Evolutionary conservation across 2,329 filamentous ascomycete genomes (phyloP).

Genomic region (Fusarium acutatum): DNA sequence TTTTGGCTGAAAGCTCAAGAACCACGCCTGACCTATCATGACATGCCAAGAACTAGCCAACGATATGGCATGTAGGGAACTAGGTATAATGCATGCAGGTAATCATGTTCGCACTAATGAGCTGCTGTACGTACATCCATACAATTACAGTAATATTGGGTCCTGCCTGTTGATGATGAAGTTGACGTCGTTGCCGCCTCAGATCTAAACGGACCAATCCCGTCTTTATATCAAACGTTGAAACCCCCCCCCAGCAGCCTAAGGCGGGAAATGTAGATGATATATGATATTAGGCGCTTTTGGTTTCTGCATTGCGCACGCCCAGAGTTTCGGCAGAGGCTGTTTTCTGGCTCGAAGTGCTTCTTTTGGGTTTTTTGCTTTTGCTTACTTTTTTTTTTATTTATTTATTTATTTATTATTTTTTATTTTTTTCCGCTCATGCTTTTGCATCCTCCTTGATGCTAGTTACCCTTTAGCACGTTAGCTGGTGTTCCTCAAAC

Average conservation of each 20-base stretch:
- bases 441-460: slow-evolving; percentile 4
- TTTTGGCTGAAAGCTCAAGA: slow-evolving; percentile 15
- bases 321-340: slow-evolving; percentile 4
- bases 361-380: neutral
- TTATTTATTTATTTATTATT: neutral
- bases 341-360: slow-evolving; percentile 6
- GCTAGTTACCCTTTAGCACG: neutral
- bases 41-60: neutral
- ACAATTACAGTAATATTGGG: neutral
- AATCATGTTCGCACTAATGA: slow-evolving; percentile 33
- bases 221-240: neutral
- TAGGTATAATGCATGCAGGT: slow-evolving; percentile 20
- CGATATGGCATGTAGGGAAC: neutral
- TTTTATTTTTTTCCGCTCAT: neutral
- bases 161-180: neutral
- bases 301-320: slow-evolving; percentile 8
- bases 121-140: neutral
- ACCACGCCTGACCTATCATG: slow-evolving; percentile 16
- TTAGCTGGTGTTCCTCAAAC: slow-evolving; percentile 19
- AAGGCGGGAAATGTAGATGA: neutral
- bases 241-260: neutral
- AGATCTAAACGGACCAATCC: slow-evolving; percentile 2
- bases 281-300: slow-evolving; percentile 3
- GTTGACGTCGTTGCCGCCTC: neutral
- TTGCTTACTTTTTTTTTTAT: neutral